phyloP scores from a whole-genome alignment of 495 filamentous ascomycete species.

The Pyrenula aspistea region DNA sequence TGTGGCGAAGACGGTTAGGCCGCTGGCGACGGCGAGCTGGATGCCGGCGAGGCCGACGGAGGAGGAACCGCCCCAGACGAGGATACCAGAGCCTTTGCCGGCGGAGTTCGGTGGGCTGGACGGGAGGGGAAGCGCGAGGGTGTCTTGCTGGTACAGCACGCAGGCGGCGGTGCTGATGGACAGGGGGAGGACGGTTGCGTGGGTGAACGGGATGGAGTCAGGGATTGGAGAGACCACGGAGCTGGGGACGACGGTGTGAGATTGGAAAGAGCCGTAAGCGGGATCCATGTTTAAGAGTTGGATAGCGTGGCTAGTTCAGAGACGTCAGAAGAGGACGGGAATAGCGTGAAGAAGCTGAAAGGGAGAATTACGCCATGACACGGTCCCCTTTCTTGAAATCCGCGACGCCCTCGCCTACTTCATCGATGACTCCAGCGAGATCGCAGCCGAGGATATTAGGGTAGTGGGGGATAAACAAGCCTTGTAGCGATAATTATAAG shows the following conservation, averaged over 20 bases:
- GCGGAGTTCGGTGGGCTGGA: slow-evolving; percentile 10
- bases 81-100: slow-evolving; percentile 24
- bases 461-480: slow-evolving; percentile 6
- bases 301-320: slow-evolving; percentile 8
- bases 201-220: slow-evolving; percentile 26
- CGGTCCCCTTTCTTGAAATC: slow-evolving; percentile 17
- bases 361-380: slow-evolving; percentile 9
- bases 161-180: slow-evolving; percentile 23
- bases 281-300: slow-evolving; percentile 8
- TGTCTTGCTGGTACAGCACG: slow-evolving; percentile 10
- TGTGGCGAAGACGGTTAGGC: slow-evolving; percentile 45
- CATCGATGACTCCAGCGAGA: slow-evolving; percentile 25
- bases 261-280: slow-evolving; percentile 30
- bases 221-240: slow-evolving; percentile 32
- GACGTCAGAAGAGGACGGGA: not conserved
- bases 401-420: slow-evolving; percentile 18
- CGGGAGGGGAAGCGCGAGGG: slow-evolving; percentile 4
- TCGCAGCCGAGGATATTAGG: slow-evolving; percentile 30
- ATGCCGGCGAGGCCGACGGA: slow-evolving; percentile 49
- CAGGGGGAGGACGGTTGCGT: slow-evolving; percentile 39
- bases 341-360: not conserved
- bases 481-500: slow-evolving; percentile 1
- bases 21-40: slow-evolving; percentile 46
- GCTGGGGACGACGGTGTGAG: slow-evolving; percentile 25
- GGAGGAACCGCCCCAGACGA: slow-evolving; percentile 50